Percentiles rank a stretch among this genome's conserved stretches.
These are phyloP conservation scores for Cupressus sempervirens DNA, from an alignment of 75 land plant species.

Conservation along the genomic window DNA sequence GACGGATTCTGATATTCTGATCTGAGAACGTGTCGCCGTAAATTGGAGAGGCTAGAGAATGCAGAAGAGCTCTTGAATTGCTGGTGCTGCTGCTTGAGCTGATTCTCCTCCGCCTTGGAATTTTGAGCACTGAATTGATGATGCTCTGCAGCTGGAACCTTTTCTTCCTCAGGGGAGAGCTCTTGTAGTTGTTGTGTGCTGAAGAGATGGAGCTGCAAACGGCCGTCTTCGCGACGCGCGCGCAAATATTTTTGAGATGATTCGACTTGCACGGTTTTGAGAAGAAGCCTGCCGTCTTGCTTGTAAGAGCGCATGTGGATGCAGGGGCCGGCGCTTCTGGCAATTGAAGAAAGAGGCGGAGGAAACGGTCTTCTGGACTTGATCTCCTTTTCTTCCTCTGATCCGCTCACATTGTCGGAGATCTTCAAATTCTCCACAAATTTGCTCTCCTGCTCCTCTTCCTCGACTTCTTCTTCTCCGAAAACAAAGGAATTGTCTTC, in stretches of 20 bases:
- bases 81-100: background rate
- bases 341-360: constrained; percentile 57
- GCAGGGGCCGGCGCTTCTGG: constrained; percentile 22
- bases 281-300: constrained; percentile 50
- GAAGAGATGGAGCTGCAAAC: constrained; percentile 43
- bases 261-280: constrained; percentile 48
- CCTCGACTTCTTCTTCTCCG: constrained; percentile 7
- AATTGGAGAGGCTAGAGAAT: background rate
- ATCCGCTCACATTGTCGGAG: background rate
- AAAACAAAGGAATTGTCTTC: background rate
- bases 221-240: constrained; percentile 48
- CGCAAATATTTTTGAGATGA: constrained; percentile 34
- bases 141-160: background rate
- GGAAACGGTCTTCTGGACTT: constrained; percentile 32
- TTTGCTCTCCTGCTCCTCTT: constrained; percentile 3
- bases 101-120: background rate
- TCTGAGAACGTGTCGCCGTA: background rate
- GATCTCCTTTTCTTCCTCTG: background rate
- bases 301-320: constrained; percentile 37
- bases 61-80: background rate
- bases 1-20: background rate
- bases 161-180: background rate
- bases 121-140: background rate
- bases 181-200: background rate
- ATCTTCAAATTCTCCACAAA: background rate